Percentiles rank a stretch among this genome's conserved stretches.
phyloP scores from a whole-genome alignment of 768 basidiomycete species.

The Pholiota molesta region DNA sequence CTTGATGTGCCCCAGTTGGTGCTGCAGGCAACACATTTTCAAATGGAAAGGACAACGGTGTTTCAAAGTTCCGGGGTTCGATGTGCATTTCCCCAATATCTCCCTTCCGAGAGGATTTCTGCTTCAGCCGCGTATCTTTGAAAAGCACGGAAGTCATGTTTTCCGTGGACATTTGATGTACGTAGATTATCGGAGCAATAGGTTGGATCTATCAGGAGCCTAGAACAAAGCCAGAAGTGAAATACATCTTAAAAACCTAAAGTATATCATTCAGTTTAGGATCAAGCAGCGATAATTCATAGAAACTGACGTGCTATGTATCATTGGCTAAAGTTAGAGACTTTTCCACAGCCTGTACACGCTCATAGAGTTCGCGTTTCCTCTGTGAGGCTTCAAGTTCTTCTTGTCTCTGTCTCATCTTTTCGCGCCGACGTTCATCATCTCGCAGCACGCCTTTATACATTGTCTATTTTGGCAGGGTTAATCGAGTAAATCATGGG shows the following conservation, averaged over 20 bases:
- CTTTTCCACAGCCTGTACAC: constrained; percentile 40
- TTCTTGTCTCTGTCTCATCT: constrained; percentile 67
- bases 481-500: constrained; percentile 6
- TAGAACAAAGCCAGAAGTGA: not conserved
- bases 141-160: too few relatives aligned
- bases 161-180: not conserved
- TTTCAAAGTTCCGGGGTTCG: too few relatives aligned
- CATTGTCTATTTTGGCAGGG: constrained; percentile 64
- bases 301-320: constrained; percentile 3
- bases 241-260: not conserved
- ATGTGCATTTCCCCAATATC: too few relatives aligned
- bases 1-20: too few relatives aligned
- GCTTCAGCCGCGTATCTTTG: too few relatives aligned
- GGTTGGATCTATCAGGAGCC: not conserved
- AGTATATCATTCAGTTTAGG: not conserved
- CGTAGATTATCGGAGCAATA: not conserved
- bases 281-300: not conserved
- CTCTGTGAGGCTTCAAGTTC: constrained; percentile 61
- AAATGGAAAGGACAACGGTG: too few relatives aligned
- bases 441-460: constrained; percentile 89
- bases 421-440: constrained; percentile 78
- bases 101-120: too few relatives aligned
- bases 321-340: not conserved
- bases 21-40: too few relatives aligned
- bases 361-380: constrained; percentile 71